Percentiles rank a stretch among this genome's conserved stretches.
Conservation (phyloP, 1,284 basidiomycete genomes). For the Apiotrichum akiyoshidainum region DNA sequence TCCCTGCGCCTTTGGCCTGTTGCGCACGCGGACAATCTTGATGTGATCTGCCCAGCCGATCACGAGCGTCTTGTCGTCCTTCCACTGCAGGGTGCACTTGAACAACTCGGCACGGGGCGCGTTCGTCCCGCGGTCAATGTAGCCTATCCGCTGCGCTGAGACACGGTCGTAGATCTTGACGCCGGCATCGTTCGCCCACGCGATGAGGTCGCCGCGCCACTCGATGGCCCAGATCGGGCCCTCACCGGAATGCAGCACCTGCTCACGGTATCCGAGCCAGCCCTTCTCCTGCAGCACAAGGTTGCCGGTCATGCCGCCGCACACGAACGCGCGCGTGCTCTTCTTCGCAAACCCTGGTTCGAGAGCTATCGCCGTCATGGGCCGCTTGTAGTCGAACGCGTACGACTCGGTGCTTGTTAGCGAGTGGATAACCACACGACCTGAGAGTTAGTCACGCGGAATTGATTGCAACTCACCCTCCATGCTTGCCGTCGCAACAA, state of each 20-base stretch:
- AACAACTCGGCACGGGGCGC: slow-evolving; percentile 89
- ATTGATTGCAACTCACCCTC: slow-evolving; percentile 64
- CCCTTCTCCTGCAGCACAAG: slow-evolving; percentile 88
- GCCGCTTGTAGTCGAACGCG: slow-evolving; percentile 86
- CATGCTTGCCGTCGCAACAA: slow-evolving; percentile 87
- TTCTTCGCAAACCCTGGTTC: slow-evolving; percentile 83
- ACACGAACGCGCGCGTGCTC: slow-evolving; percentile 79
- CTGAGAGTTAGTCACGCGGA: slow-evolving; percentile 48
- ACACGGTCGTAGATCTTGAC: slow-evolving; percentile 88
- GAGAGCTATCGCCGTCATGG: slow-evolving; percentile 82
- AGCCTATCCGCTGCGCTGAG: slow-evolving; percentile 76
- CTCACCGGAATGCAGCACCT: slow-evolving; percentile 78
- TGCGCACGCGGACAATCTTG: slow-evolving; percentile 76
- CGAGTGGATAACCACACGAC: slow-evolving; percentile 85
- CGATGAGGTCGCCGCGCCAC: slow-evolving; percentile 83
- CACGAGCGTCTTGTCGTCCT: slow-evolving; percentile 82
- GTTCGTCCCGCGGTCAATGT: slow-evolving; percentile 74
- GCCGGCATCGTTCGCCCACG: slow-evolving; percentile 94
- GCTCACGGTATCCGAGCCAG: slow-evolving; percentile 94
- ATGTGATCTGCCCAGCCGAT: slow-evolving; percentile 94
- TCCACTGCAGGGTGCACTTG: slow-evolving; percentile 87
- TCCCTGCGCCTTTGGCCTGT: slow-evolving; percentile 57
- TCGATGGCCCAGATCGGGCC: slow-evolving; percentile 90
- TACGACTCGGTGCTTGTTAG: slow-evolving; percentile 78
- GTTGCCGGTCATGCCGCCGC: slow-evolving; percentile 86